Evolutionary conservation across 371 early-diverging fungal genomes (phyloP).

Genomic region (Nematocida sp.): DNA sequence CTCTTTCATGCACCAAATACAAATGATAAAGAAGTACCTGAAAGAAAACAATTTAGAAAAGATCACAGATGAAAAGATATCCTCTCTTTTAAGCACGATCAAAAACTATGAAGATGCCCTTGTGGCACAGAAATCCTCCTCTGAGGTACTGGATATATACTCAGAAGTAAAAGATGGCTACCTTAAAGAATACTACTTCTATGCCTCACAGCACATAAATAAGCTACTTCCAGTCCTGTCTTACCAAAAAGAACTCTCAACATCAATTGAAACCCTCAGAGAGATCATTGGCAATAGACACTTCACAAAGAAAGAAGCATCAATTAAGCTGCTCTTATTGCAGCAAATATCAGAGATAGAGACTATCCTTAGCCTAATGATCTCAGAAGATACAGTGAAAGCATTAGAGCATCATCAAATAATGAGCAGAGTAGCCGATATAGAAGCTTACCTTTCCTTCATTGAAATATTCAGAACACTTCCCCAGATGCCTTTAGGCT

Average conservation of each 20-base stretch:
- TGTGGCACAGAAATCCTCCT: too few species aligned
- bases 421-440: background rate
- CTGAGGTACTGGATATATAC: background rate
- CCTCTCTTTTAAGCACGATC: too few species aligned
- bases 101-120: background rate
- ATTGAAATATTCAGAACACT: slow-evolving; percentile 10
- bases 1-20: too few species aligned
- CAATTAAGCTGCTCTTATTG: background rate
- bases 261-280: too few species aligned
- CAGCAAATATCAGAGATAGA: background rate
- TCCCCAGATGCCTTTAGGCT: background rate
- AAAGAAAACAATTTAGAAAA: too few species aligned
- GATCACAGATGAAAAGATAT: too few species aligned
- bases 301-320: background rate
- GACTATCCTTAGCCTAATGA: background rate
- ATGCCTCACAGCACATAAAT: too few species aligned
- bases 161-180: background rate
- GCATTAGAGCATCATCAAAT: background rate
- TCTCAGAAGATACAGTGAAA: background rate
- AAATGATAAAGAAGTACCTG: too few species aligned
- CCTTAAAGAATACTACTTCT: background rate
- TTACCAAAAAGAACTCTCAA: too few species aligned
- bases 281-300: too few species aligned
- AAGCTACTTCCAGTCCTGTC: too few species aligned
- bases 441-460: background rate